Evolutionary conservation across 169 alveolate species (phyloP), one percentile per base, ranked within the genome.

Genomic region (Plasmodium gonderi): DNA sequence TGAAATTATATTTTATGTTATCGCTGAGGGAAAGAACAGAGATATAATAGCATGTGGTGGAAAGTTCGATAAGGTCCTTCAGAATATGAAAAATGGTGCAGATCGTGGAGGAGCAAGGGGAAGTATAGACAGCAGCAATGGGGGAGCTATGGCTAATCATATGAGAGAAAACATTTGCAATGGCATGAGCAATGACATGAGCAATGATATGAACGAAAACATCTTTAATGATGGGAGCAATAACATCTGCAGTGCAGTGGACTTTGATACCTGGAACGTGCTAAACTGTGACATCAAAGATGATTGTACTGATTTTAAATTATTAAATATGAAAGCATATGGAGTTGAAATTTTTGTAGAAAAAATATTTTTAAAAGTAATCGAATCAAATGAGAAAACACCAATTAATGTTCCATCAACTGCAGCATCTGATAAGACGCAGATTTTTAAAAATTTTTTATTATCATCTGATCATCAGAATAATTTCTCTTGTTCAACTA

Each of bases 11-110:
- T 87, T 87, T 87, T 87, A 87, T 60, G 93, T 87, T 2, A 75
- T 87, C 67, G 64, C 79, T 33, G 93, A 87, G 45, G 68, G 80
- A 31, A 87, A 87, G 69, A 87, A 87, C 49, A 87, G 64, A 23
- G 93, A 87, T 9, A 87, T 87, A 76, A 76, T 87, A 75, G 93
- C 93, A 6, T 77, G 79, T 49, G 93, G 93, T 5, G 93, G 93
- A 2, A 87, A 40, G 11, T 87, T 87, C 40, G 93, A 87, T 40
- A 65, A 45, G 45, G 23, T 87, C 20, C 42, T 87, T 20, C 64
- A 65, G 68, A 76, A 76, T 33, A 75, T 87, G 93, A 80, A 80
- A 17, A 20, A 6, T 23, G 6, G 6, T 54, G 69, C n/a, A n/a
- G 20, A 23, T 12, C 3, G 69, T n/a, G 31, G n/a, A 11, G 20